Conservation (phyloP, 2,329 filamentous ascomycete species). For the Beauveria medogensis region DNA sequence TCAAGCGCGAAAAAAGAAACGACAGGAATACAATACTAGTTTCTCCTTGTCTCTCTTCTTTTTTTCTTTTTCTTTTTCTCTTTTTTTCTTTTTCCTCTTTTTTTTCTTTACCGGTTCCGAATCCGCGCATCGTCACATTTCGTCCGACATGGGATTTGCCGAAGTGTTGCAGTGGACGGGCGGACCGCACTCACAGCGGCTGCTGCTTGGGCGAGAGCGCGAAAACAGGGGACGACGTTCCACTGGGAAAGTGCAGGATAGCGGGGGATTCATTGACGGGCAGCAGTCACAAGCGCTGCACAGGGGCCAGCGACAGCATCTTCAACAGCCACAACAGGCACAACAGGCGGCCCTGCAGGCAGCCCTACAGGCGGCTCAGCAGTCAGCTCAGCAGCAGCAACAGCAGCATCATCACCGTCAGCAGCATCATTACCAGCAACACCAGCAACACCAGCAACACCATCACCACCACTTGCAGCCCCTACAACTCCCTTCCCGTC, state of each 20-base stretch:
- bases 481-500: neutral
- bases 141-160: slow-evolving; percentile 2
- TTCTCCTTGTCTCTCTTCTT: neutral
- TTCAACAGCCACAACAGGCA: too few relatives aligned
- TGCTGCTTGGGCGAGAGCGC: neutral
- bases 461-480: neutral
- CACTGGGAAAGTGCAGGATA: neutral
- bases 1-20: neutral
- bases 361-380: too few relatives aligned
- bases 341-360: too few relatives aligned
- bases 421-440: neutral
- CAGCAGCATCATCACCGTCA: neutral
- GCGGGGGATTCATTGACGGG: neutral
- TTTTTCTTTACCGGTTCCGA: neutral
- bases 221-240: neutral
- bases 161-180: slow-evolving; percentile 9
- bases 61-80: neutral
- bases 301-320: neutral
- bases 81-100: neutral
- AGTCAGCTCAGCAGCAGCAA: neutral
- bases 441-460: neutral
- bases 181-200: neutral
- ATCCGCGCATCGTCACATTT: neutral
- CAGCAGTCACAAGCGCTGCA: neutral
- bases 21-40: neutral